Evolutionary conservation across 2,329 filamentous ascomycete genomes (phyloP).

Genomic region (Ploettnerulaceae sp.): DNA sequence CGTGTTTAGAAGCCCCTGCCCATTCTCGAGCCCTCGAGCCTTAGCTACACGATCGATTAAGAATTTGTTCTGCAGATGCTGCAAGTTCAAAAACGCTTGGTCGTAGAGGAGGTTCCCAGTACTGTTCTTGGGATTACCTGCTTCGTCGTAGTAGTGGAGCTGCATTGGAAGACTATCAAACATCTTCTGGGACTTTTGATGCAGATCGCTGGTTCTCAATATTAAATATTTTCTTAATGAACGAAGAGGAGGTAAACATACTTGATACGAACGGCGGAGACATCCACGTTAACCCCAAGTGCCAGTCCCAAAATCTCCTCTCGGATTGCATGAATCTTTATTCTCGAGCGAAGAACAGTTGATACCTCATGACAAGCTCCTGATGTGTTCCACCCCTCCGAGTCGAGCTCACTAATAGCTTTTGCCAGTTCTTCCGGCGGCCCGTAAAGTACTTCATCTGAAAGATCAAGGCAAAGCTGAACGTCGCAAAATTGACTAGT

Average conservation of each 20-base stretch:
- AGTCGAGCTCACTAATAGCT: conserved; percentile 20
- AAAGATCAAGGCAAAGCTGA: conserved; percentile 26
- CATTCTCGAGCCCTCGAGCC: conserved; percentile 21
- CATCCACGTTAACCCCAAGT: conserved; percentile 26
- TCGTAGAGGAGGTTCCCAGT: conserved; percentile 18
- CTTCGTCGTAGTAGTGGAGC: conserved; percentile 24
- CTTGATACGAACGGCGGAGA: conserved; percentile 23
- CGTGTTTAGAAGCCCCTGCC: conserved; percentile 26
- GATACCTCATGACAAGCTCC: conserved; percentile 19
- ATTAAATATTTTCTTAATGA: conserved; percentile 5
- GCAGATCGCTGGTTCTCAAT: conserved; percentile 19
- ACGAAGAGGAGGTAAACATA: conserved; percentile 9
- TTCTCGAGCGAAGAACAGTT: conserved; percentile 18
- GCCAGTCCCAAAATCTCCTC: conserved; percentile 32
- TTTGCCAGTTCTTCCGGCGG: conserved; percentile 18
- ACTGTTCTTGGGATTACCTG: conserved; percentile 19
- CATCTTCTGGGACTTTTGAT: conserved; percentile 19
- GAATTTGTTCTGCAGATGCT: conserved; percentile 30
- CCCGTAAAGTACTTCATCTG: conserved; percentile 24
- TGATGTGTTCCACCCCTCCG: conserved; percentile 28
- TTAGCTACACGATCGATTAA: conserved; percentile 28
- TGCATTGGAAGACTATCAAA: conserved; percentile 20
- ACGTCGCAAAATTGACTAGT: conserved; percentile 26
- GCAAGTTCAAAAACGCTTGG: conserved; percentile 23
- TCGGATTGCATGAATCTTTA: conserved; percentile 20